Base-by-base conservation (phyloP, 2,329 filamentous ascomycete genomes). In the Penicillium sp. region DNA sequence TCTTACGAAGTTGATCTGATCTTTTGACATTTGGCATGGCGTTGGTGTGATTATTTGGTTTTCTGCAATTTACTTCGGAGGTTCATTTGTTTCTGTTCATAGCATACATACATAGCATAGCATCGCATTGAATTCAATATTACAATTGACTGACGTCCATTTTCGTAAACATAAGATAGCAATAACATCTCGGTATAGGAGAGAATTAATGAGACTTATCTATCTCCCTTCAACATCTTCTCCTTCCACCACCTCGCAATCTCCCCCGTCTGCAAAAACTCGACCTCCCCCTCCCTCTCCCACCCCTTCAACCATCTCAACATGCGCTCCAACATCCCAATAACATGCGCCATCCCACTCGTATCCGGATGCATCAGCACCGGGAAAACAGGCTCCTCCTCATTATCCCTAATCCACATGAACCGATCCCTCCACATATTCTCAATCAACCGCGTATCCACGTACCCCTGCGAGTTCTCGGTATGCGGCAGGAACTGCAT, bases 341-440 rank as follows among this genome's bases (percentile, higher is more conserved):
- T 75, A 1, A 82, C 72, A 69, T 82, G 79, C 38, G 78, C 77
- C 76, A 81, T 79, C 0, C 79, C 79, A 57, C 74, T 79, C 3
- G 76, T 80, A 64, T 81, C 78, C 0, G 78, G 78, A 64, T 81
- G 78, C 56, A 81, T 60, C 2, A 80, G 64, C 14, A 81, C 58
- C 14, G 74, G 74, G 42, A 80, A 80, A 0, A 80, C 63, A 24
- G 62, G 58, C 13, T 65, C 60, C n/a, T 57, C 57, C 27, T 68
- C 66, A 26, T 73, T 69, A 40, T 73, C 68, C 46, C 70, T 70
- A n/a, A 81, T 66, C 71, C 74, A 84, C 50, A 76, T 69, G 54
- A 82, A 80, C 10, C 77, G 72, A 55, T 81, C 79, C 55, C 71
- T 75, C 80, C 80, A 83, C 69, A 82, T 77, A 49, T 76, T 70